Percentiles rank a stretch among this genome's conserved stretches.
Conservation (phyloP, 805 yeast genomes). For the Blastobotrys peoriensis region DNA sequence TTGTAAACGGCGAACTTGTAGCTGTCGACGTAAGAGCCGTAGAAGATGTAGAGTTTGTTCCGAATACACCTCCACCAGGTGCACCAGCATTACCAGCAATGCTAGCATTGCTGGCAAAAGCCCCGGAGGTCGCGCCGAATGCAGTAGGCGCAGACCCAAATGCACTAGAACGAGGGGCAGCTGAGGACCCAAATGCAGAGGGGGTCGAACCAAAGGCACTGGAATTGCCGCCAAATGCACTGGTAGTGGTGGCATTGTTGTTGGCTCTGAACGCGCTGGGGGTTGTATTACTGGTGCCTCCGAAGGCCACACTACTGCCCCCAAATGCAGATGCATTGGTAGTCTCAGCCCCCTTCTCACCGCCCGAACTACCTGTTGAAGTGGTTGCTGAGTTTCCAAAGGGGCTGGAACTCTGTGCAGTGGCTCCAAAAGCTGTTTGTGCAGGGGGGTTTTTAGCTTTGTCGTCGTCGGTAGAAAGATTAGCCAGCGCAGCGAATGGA, state of each 20-base stretch:
- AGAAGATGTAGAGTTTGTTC: constrained; percentile 3
- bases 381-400: constrained; percentile 5
- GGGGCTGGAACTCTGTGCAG: constrained; percentile 5
- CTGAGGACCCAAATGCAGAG: constrained; percentile 9
- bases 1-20: not conserved
- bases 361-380: not conserved
- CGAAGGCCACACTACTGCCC: not conserved
- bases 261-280: constrained; percentile 3
- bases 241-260: constrained; percentile 1
- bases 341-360: not conserved
- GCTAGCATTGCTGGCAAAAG: constrained; percentile 8
- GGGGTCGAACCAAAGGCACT: constrained; percentile 15
- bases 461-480: not conserved
- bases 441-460: not conserved
- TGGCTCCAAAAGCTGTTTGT: not conserved
- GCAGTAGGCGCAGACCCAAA: constrained; percentile 16
- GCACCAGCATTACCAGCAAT: constrained; percentile 4
- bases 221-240: constrained; percentile 4
- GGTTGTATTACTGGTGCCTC: not conserved
- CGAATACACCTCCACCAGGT: constrained; percentile 2
- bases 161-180: too few species aligned
- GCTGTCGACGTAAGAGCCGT: not conserved
- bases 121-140: constrained; percentile 19
- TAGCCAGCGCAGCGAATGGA: constrained; percentile 6
- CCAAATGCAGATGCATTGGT: constrained; percentile 5